A percentile compares a stretch with the other conserved stretches of the same genome.
Evolutionary conservation across 2,329 filamentous ascomycete species (phyloP).

Genomic region (Neophaeococcomyces mojaviensis): DNA sequence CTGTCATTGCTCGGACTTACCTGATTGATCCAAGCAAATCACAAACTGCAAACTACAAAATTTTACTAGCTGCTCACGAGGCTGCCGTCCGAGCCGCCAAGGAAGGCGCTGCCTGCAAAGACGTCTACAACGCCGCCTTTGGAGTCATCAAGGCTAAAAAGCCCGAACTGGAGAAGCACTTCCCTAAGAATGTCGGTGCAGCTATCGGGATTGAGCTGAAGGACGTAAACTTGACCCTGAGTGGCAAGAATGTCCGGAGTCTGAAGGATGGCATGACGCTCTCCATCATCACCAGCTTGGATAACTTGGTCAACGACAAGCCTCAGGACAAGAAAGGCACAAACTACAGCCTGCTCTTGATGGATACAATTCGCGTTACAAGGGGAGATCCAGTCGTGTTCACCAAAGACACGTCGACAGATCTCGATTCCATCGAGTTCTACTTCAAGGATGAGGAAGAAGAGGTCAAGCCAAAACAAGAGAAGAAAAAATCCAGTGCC

Average conservation of each 20-base stretch:
- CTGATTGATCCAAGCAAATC: constrained; percentile 94
- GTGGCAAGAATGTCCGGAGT: constrained; percentile 72
- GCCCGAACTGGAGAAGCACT: constrained; percentile 90
- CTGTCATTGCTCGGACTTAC: constrained; percentile 85
- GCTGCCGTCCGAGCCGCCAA: constrained; percentile 83
- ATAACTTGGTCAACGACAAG: constrained; percentile 77
- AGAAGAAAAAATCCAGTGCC: constrained; percentile 78
- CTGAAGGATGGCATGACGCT: constrained; percentile 97
- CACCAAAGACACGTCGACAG: constrained; percentile 84
- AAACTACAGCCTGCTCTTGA: constrained; percentile 79
- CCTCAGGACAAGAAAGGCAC: constrained; percentile 86
- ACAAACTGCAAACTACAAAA: constrained; percentile 89
- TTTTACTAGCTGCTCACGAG: constrained; percentile 76
- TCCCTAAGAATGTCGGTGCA: constrained; percentile 83
- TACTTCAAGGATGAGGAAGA: constrained; percentile 94
- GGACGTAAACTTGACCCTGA: constrained; percentile 75
- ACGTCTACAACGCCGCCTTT: constrained; percentile 84
- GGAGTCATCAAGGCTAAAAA: constrained; percentile 78
- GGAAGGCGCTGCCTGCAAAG: constrained; percentile 78
- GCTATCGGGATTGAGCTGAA: constrained; percentile 89
- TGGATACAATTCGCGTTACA: constrained; percentile 86
- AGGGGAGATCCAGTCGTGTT: constrained; percentile 60
- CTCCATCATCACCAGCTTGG: constrained; percentile 80
- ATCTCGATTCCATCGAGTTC: constrained; percentile 91
- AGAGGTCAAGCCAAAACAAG: constrained; percentile 72